Percentiles rank a stretch among this genome's conserved stretches.
These are phyloP conservation scores for Chenopodium berlandieri DNA, from an alignment of 148 eudicot genomes.

Conservation along the genomic window DNA sequence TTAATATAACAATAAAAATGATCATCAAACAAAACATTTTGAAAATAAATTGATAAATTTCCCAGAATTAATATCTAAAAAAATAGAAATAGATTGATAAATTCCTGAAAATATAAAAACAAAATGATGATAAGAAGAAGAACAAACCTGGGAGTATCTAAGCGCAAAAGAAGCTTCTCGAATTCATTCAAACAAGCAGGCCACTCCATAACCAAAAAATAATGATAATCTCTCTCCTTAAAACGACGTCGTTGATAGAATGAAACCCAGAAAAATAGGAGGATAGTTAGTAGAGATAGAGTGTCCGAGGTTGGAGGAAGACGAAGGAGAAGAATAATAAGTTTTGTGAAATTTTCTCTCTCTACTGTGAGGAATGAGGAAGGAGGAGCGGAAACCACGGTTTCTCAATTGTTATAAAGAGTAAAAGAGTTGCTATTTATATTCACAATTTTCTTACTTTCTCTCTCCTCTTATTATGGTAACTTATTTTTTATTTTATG, in stretches of 20 bases:
- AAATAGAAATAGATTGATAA: too few relatives aligned
- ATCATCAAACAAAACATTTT: not conserved
- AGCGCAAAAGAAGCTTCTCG: constrained; percentile 74
- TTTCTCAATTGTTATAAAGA: too few relatives aligned
- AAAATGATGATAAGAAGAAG: too few relatives aligned
- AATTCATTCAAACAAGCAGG: constrained; percentile 72
- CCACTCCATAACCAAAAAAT: constrained; percentile 53
- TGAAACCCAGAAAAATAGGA: not conserved
- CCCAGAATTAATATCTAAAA: not conserved
- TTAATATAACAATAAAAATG: not conserved
- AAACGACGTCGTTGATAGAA: constrained; percentile 15
- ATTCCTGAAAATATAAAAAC: not conserved
- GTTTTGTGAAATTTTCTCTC: not conserved
- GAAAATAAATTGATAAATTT: not conserved
- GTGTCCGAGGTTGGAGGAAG: not conserved
- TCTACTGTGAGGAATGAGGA: not conserved
- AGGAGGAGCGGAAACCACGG: constrained; percentile 22
- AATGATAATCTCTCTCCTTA: not conserved
- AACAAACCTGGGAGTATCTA: constrained; percentile 70
- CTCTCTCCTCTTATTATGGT: not conserved
- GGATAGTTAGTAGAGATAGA: not conserved
- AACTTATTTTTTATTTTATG: not conserved
- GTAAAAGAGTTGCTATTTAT: constrained; percentile 6
- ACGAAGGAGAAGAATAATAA: not conserved
- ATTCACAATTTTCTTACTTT: not conserved